phyloP scores from a whole-genome alignment of 202 grass and related monocot genomes.

The Saccharum hybrid region DNA sequence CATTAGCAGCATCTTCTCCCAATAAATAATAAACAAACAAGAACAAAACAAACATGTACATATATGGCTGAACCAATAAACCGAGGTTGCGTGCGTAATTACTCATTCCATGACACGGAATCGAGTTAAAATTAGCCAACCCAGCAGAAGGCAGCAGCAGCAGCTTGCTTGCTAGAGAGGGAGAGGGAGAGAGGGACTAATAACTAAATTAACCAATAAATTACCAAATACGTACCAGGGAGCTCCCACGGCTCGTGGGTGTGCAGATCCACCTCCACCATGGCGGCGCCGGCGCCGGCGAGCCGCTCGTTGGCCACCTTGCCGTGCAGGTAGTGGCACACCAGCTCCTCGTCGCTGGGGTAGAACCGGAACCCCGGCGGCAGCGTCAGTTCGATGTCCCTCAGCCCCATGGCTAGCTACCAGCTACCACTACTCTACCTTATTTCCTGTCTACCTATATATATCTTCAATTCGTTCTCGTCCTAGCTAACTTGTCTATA shows the following conservation, averaged over 20 bases:
- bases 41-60: not conserved
- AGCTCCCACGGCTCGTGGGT: constrained; percentile 91
- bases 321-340: constrained; percentile 84
- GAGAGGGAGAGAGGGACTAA: constrained; percentile 9
- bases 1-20: not conserved
- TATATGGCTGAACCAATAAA: not conserved
- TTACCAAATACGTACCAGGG: constrained; percentile 54
- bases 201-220: not conserved
- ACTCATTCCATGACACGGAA: constrained; percentile 28
- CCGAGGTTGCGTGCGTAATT: constrained; percentile 43
- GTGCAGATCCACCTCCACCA: constrained; percentile 97
- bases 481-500: not conserved
- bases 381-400: constrained; percentile 84
- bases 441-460: not conserved
- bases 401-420: constrained; percentile 59
- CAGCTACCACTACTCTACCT: too few relatives aligned
- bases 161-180: constrained; percentile 38
- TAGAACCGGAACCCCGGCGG: constrained; percentile 89
- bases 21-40: not conserved
- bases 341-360: constrained; percentile 89
- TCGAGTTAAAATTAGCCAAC: not conserved
- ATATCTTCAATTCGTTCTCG: not conserved
- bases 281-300: constrained; percentile 48
- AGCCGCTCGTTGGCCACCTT: constrained; percentile 72
- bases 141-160: not conserved